phyloP scores from a whole-genome alignment of 192 early-diverging fungal species.

The Umbelopsis vinacea region DNA sequence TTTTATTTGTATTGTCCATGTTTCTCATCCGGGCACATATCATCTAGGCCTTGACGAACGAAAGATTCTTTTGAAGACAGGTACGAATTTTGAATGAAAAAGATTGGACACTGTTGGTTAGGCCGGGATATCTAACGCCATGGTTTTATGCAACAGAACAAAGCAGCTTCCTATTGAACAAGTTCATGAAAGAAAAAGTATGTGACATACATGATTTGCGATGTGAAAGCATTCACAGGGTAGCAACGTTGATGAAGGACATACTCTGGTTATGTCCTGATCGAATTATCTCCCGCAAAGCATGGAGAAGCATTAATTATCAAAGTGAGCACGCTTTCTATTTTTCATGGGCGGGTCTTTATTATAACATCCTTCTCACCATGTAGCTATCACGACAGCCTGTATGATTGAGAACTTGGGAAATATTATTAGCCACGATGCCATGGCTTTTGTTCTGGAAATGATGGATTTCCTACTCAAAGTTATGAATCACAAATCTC shows the following conservation, averaged over 20 bases:
- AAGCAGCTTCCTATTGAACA: slow-evolving; percentile 35
- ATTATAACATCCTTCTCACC: background rate
- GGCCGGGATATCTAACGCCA: background rate
- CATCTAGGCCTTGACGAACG: slow-evolving; percentile 30
- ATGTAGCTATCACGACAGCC: slow-evolving; percentile 19
- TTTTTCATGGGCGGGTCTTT: background rate
- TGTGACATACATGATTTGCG: slow-evolving; percentile 28
- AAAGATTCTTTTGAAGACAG: slow-evolving; percentile 38
- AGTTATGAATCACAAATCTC: slow-evolving; percentile 33
- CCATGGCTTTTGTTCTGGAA: slow-evolving; percentile 29
- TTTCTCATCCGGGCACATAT: background rate
- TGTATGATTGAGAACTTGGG: slow-evolving; percentile 34
- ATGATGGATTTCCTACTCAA: slow-evolving; percentile 40
- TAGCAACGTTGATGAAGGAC: slow-evolving; percentile 39
- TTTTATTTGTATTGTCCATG: background rate
- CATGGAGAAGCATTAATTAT: slow-evolving; percentile 40
- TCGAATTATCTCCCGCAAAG: slow-evolving; percentile 35
- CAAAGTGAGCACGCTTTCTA: slow-evolving; percentile 26
- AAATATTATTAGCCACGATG: slow-evolving; percentile 14
- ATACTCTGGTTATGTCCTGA: slow-evolving; percentile 36
- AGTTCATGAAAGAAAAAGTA: slow-evolving; percentile 31
- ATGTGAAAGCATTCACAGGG: slow-evolving; percentile 28
- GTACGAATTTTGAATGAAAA: slow-evolving; percentile 6
- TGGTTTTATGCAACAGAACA: slow-evolving; percentile 19
- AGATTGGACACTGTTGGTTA: background rate